Evolutionary conservation across 1,139 yeast genomes (phyloP).

Genomic region (Protomyces lactucae-debilis): DNA sequence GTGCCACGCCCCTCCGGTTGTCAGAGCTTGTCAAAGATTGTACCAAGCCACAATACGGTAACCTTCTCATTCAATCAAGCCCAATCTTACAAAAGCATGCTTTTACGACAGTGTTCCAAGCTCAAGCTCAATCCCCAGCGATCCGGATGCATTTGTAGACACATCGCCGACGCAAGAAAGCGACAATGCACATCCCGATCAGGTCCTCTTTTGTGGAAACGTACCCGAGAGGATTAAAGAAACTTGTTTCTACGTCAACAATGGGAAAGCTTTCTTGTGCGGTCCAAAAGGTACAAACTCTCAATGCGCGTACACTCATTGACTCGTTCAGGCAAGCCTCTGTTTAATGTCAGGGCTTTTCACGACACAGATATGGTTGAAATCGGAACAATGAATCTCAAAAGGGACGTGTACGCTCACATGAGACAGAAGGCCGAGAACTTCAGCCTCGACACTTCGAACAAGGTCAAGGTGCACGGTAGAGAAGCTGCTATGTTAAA

Average conservation of each 20-base stretch:
- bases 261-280: neutral
- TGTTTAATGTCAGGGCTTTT: neutral
- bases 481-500: too few species aligned
- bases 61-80: too few species aligned
- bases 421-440: neutral
- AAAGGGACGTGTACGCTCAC: neutral
- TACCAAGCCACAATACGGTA: too few species aligned
- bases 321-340: neutral
- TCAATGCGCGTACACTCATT: too few species aligned
- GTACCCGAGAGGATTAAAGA: neutral
- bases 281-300: neutral
- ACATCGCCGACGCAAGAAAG: too few species aligned
- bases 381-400: neutral
- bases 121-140: too few species aligned
- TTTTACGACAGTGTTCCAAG: too few species aligned
- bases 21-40: too few species aligned
- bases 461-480: neutral
- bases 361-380: neutral
- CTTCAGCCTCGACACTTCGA: neutral
- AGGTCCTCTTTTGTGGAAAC: neutral
- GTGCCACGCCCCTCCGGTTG: too few species aligned
- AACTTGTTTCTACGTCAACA: neutral
- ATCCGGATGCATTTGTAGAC: too few species aligned
- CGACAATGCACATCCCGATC: neutral
- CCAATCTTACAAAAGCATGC: too few species aligned